Evolutionary conservation across 2,329 filamentous ascomycete genomes (phyloP), one percentile per base, ranked within the genome.

Genomic region (Balansia obtecta): DNA sequence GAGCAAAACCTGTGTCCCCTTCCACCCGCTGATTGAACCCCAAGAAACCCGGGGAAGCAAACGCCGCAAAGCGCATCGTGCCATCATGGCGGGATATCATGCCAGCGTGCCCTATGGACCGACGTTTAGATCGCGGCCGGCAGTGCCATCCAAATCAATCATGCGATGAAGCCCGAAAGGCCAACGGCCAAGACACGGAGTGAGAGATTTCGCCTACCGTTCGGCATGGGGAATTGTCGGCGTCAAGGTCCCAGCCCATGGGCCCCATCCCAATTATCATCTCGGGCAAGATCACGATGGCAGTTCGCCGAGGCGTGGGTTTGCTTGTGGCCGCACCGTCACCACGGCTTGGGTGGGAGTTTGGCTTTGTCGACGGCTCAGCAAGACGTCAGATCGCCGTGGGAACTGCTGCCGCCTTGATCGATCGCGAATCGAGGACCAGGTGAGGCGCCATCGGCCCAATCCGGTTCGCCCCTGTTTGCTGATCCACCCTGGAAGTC

Each of bases 291-390:
- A 45, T 47, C 18, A 30, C 34, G 34, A 47, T 40, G 45, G 45
- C 45, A 39, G 45, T 40, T 33, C 10, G 34, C 45, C 50, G 33
- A 49, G 12, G 30, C 52, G 15, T 39, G 30, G 53, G n/a, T n/a
- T 15, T 39, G 30, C 13, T 44, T 11, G 41, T 44, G 20, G 20
- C 6, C 41, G 42, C 48, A 42, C 47, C 49, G 45, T 42, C 4
- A 27, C 40, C 45, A 30, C 33, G 45, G 44, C 44, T 22, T 46
- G 45, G 47, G 10, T 48, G 50, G 22, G 52, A 54, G 44, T 43
- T 40, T n/a, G 56, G 55, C 54, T 43, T 40, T n/a, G 56, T 56
- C 54, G 54, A 57, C 39, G 30, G 51, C 45, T 52, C 56, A 45
- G 49, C 48, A 33, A 47, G 54, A 50, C 30, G 40, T 49, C 49